phyloP scores from a whole-genome alignment of 108 stramenopile species.

The Cyclotella sp. region DNA sequence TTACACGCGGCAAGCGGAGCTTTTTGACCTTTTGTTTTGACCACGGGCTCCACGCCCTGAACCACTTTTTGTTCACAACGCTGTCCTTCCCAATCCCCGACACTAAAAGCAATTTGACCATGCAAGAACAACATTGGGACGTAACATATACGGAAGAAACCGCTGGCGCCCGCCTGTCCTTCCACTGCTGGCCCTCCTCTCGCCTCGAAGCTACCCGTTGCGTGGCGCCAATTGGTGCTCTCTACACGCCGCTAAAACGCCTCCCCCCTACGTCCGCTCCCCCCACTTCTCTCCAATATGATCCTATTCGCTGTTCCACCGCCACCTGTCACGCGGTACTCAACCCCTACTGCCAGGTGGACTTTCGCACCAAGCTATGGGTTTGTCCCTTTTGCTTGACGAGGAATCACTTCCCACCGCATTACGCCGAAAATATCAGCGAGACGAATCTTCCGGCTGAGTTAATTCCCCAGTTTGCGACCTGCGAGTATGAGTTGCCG shows the following conservation, averaged over 20 bases:
- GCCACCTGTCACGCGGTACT: constrained; percentile 93
- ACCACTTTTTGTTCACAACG: no score
- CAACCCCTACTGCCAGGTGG: constrained; percentile 98
- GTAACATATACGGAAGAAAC: constrained; percentile 80
- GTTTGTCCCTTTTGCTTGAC: constrained; percentile 97
- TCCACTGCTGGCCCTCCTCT: constrained; percentile 96
- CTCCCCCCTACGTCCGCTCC: constrained; percentile 82
- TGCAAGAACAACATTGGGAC: constrained; percentile 84
- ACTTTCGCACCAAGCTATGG: constrained; percentile 98
- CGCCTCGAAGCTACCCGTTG: constrained; percentile 96
- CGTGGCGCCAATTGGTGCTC: constrained; percentile 96
- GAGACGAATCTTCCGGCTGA: constrained; percentile 98
- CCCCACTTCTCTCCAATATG: constrained; percentile 91
- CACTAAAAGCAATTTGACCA: background rate
- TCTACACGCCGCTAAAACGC: constrained; percentile 97
- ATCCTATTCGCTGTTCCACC: constrained; percentile 96
- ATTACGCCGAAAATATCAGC: constrained; percentile 99
- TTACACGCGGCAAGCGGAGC: no score
- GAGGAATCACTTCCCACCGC: constrained; percentile 99
- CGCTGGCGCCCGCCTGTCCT: constrained; percentile 93
- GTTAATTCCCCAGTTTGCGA: constrained; percentile 98
- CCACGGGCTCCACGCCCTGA: no score
- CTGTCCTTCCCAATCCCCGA: constrained; percentile 1
- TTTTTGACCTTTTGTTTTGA: no score
- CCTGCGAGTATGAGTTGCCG: constrained; percentile 98